These are phyloP conservation scores for Pelargonium nanum DNA, from an alignment of 345 rosid genomes.

Conservation along the genomic window DNA sequence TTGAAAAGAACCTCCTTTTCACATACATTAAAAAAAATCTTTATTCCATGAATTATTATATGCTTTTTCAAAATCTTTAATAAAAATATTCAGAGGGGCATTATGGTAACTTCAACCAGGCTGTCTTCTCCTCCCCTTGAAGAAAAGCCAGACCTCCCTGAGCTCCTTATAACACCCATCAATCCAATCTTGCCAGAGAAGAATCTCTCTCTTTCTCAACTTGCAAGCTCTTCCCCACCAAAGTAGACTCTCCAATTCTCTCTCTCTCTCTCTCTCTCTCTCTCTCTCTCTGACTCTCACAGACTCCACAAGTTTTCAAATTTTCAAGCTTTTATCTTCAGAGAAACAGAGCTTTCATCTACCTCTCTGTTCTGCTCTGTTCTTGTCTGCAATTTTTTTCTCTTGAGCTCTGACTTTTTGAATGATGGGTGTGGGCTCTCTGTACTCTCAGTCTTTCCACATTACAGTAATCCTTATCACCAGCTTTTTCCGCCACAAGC, in stretches of 20 bases:
- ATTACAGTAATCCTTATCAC: constrained; percentile 11
- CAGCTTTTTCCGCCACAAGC: neutral
- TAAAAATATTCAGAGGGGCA: too few species aligned
- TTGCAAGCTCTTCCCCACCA: neutral
- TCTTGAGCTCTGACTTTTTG: neutral
- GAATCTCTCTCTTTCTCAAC: neutral
- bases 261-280: neutral
- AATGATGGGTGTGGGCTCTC: constrained; percentile 12
- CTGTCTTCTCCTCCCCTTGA: neutral
- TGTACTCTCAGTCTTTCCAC: constrained; percentile 6
- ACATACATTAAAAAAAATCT: too few species aligned
- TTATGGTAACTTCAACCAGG: neutral
- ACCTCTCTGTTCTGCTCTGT: neutral
- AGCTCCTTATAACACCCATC: neutral
- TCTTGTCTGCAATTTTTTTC: neutral
- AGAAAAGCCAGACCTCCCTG: neutral
- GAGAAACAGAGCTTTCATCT: neutral
- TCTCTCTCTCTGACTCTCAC: neutral
- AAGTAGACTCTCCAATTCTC: neutral
- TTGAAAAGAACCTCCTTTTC: too few species aligned
- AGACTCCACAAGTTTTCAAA: neutral
- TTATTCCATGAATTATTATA: too few species aligned
- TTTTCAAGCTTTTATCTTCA: neutral
- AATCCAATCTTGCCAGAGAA: neutral
- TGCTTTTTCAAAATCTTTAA: neutral